phyloP scores from a whole-genome alignment of 768 basidiomycete genomes.

The Auriculariales sp. region DNA sequence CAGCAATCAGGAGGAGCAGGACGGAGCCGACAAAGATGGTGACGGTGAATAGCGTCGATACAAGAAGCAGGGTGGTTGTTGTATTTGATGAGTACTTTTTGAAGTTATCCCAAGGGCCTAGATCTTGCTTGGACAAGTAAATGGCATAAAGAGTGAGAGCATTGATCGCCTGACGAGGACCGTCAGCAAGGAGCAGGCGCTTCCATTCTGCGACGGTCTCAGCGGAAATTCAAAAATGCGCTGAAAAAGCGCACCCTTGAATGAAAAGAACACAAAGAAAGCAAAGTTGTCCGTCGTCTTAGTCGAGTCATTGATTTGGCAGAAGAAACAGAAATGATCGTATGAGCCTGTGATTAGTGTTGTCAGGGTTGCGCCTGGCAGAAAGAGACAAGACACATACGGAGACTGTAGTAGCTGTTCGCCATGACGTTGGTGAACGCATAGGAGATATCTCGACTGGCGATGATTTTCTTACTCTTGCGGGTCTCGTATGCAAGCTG shows the following conservation, averaged over 20 bases:
- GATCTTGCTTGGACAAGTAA: slow-evolving; percentile 39
- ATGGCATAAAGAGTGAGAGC: slow-evolving; percentile 93
- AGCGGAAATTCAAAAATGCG: neutral
- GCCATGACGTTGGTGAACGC: slow-evolving; percentile 97
- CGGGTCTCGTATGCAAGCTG: slow-evolving; percentile 84
- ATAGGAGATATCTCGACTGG: slow-evolving; percentile 91
- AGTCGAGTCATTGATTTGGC: slow-evolving; percentile 88
- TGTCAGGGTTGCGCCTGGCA: slow-evolving; percentile 1
- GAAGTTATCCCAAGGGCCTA: slow-evolving; percentile 49
- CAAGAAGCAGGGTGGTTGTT: slow-evolving; percentile 70
- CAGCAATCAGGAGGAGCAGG: slow-evolving; percentile 69
- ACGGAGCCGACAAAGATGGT: slow-evolving; percentile 76
- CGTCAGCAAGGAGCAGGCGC: slow-evolving; percentile 79
- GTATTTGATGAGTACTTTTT: slow-evolving; percentile 74
- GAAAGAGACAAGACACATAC: slow-evolving; percentile 30
- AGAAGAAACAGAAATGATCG: slow-evolving; percentile 96
- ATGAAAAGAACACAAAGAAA: slow-evolving; percentile 98
- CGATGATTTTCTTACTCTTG: slow-evolving; percentile 89
- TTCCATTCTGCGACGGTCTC: slow-evolving; percentile 51
- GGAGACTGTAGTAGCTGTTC: slow-evolving; percentile 89
- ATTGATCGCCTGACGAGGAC: slow-evolving; percentile 94
- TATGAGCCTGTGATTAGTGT: slow-evolving; percentile 53
- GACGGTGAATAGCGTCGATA: slow-evolving; percentile 84
- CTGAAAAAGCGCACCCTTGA: slow-evolving; percentile 62
- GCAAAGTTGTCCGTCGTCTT: slow-evolving; percentile 96